Evolutionary conservation across 495 filamentous ascomycete species (phyloP), one percentile per base, ranked within the genome.

Genomic region (Penicillium nucicola): DNA sequence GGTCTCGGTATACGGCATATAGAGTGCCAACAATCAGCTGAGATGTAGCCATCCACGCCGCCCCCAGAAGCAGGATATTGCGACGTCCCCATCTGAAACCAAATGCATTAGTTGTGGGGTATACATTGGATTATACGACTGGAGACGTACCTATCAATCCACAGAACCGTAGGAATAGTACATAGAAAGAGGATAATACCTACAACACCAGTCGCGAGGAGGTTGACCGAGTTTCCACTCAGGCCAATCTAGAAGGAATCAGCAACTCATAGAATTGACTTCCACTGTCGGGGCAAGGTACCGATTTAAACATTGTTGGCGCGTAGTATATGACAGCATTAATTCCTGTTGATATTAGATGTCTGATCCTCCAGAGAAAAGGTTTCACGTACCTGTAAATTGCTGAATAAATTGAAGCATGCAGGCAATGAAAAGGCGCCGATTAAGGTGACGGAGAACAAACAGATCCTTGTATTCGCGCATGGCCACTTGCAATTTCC

Each of bases 21-120:
- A 51, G 30, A 0, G 41, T 50, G 15, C 83, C 84, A 46, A 88
- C 82, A 53, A 87, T 85, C 58, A 83, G 80, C 78, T 86, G 86
- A 52, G 74, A 74, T 17, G 82, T 64, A 5, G 71, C 77, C 62
- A 81, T 80, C 4, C 78, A 84, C 45, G 86, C 76, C 5, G 77
- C 79, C 4, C 84, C 86, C 70, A 77, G 80, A 50, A 87, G 70
- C 17, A 89, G 74, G 37, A 78, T 79, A 13, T 78, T 72, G 4
- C 81, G 73, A 9, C 84, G 72, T 8, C 84, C 85, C 2, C 85
- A 69, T 2, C 77, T 28, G 7, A 9, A 28, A 28, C 6, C 5
- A 8, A 9, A 28, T 2, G 7, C 25, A 28, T 28, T 0, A 28
- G 25, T 28, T 8, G 7, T 28, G 5, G 5, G 10, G 7, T 1